These are phyloP conservation scores for Cornus suecica DNA, from an alignment of 148 eudicot species.

Conservation along the genomic window DNA sequence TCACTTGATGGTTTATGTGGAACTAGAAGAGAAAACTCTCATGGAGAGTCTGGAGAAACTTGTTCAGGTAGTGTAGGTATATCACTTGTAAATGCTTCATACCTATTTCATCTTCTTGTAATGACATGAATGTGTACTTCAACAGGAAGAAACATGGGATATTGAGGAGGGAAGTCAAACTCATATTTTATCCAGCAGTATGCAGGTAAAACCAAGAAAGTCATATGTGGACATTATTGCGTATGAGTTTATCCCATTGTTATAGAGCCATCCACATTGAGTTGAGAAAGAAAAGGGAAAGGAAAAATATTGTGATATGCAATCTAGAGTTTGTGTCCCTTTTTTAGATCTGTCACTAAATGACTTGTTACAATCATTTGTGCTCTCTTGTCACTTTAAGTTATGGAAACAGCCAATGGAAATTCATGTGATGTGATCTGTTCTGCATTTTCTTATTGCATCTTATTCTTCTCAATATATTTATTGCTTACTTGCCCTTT, in stretches of 20 bases:
- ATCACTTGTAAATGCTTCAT: background rate
- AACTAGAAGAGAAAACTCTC: conserved; percentile 93
- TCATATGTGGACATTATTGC: background rate
- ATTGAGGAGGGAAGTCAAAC: conserved; percentile 97
- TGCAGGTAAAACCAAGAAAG: conserved; percentile 60
- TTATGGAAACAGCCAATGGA: background rate
- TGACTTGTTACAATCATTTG: background rate
- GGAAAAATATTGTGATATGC: background rate
- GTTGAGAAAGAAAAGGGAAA: background rate
- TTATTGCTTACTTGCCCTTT: conserved; percentile 9
- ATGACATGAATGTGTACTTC: background rate
- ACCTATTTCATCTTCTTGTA: conserved; percentile 13
- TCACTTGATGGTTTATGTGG: conserved; percentile 83
- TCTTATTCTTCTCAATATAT: background rate
- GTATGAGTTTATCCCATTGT: background rate
- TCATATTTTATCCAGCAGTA: conserved; percentile 91
- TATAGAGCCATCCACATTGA: background rate
- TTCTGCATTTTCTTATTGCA: background rate
- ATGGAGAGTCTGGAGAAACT: conserved; percentile 96
- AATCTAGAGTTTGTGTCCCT: background rate
- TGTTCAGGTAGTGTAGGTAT: conserved; percentile 62
- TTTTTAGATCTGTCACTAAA: background rate
- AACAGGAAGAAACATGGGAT: conserved; percentile 98
- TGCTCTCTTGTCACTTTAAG: background rate
- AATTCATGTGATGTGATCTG: background rate